phyloP scores from a whole-genome alignment of 495 filamentous ascomycete genomes.

The Penicillium arizonense region DNA sequence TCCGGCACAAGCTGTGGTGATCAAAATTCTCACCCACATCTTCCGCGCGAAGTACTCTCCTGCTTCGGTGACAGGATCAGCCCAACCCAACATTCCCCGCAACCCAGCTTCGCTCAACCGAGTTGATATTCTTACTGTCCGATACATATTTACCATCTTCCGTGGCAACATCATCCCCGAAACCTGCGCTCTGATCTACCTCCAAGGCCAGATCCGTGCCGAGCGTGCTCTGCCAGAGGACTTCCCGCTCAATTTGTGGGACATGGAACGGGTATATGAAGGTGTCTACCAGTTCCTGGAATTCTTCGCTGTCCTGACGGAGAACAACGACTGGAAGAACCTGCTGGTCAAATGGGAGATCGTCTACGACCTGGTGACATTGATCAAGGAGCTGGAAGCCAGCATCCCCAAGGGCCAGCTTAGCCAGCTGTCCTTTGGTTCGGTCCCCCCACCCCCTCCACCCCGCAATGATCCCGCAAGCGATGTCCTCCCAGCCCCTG shows the following conservation, averaged over 20 bases:
- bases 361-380: constrained; percentile 74
- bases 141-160: constrained; percentile 89
- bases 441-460: constrained; percentile 24
- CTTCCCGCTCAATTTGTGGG: constrained; percentile 93
- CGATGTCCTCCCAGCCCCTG: constrained; percentile 38
- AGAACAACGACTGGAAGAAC: constrained; percentile 63
- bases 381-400: constrained; percentile 82
- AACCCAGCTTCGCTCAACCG: constrained; percentile 38
- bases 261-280: constrained; percentile 89
- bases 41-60: constrained; percentile 69
- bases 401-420: constrained; percentile 75
- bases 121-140: constrained; percentile 70
- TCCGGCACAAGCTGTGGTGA: constrained; percentile 86
- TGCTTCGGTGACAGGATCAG: constrained; percentile 44
- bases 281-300: constrained; percentile 91
- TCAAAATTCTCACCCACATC: constrained; percentile 85
- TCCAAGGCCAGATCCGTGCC: constrained; percentile 85
- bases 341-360: constrained; percentile 88
- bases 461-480: constrained; percentile 29
- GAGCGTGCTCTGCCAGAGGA: constrained; percentile 66
- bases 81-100: constrained; percentile 35
- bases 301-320: constrained; percentile 87
- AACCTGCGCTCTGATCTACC: constrained; percentile 85
- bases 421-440: constrained; percentile 39
- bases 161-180: constrained; percentile 88